These are phyloP conservation scores for Pseudogymnoascus sp. DNA, from an alignment of 2,329 filamentous ascomycete genomes.

Conservation along the genomic window DNA sequence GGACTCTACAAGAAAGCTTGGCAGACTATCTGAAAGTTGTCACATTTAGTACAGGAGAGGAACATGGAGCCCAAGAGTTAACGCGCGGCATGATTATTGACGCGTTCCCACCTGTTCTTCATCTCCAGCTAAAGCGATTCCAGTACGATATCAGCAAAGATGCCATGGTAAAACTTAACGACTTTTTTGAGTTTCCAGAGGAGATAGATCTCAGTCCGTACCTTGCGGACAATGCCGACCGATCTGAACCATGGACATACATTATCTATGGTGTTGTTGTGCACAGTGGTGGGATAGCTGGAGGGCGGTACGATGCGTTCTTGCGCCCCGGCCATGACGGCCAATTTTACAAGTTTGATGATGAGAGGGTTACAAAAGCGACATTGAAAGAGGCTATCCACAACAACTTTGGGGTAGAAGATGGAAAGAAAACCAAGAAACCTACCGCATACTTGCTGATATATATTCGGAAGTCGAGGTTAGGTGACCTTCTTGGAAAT, in stretches of 20 bases:
- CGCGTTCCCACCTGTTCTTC: slow-evolving; percentile 85
- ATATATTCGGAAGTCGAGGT: slow-evolving; percentile 78
- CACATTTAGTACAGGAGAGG: slow-evolving; percentile 80
- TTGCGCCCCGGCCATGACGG: slow-evolving; percentile 89
- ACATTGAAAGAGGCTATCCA: slow-evolving; percentile 86
- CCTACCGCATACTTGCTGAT: slow-evolving; percentile 98
- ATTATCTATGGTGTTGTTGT: slow-evolving; percentile 91
- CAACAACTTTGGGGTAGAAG: slow-evolving; percentile 94
- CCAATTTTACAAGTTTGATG: slow-evolving; percentile 94
- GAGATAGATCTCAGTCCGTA: slow-evolving; percentile 78
- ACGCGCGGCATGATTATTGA: slow-evolving; percentile 97
- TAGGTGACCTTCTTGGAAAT: slow-evolving; percentile 74
- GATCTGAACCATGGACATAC: slow-evolving; percentile 82
- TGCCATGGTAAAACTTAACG: slow-evolving; percentile 98
- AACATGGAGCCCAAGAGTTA: slow-evolving; percentile 88
- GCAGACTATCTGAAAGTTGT: slow-evolving; percentile 94
- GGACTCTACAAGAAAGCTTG: slow-evolving; percentile 88
- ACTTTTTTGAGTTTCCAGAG: slow-evolving; percentile 83
- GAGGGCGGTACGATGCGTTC: slow-evolving; percentile 97
- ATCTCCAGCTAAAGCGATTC: slow-evolving; percentile 93
- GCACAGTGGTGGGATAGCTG: slow-evolving; percentile 92
- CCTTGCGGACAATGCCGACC: slow-evolving; percentile 76
- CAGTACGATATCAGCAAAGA: slow-evolving; percentile 95
- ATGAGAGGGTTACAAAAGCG: slow-evolving; percentile 89
- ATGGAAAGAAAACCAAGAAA: slow-evolving; percentile 40